Base-by-base conservation (phyloP, 768 basidiomycete species). In the Amanita exitialis region DNA sequence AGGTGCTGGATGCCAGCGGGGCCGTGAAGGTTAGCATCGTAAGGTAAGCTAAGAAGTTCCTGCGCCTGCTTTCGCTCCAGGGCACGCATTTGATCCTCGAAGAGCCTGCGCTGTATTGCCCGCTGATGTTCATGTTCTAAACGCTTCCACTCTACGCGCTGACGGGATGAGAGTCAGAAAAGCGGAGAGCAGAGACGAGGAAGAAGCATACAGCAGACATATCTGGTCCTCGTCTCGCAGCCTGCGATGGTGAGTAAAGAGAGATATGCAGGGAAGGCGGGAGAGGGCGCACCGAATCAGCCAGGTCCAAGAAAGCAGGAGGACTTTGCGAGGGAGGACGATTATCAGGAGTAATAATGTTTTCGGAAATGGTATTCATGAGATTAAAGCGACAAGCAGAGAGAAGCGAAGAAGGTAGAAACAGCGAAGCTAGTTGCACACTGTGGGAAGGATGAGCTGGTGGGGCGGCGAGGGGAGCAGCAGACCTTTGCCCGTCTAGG, bases 1-100 rank as follows among this genome's bases (percentile, higher is more conserved):
- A 92, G 66, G 59, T 90, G 86, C 61, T 86, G 83, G 21, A 84
- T 67, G 45, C 74, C 70, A 4, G 71, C 68, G 52, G 72, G 72
- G 38, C 70, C 69, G 44, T 69, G 56, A 41, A 62, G 61, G 54
- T 69, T 69, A n/a, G 76, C 56, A 54, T 86, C 84, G 62, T 77
- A 79, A 32, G 86, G 86, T 58, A 90, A 76, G 57, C 66, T 78
- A 60, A 93, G 80, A 35, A 92, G 76, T 63, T 92, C 89, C 57
- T 87, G 84, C 10, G 82, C 83, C 68, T 98, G 94, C 65, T 91
- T 84, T 56, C 86, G 84, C 69, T 97, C 93, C 56, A 98, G 78
- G 49, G 77, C 82, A 50, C 86, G 85, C 94, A 96, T 96, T 69
- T 96, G 92, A 60, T 95, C 90, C 68, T 98, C 94, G 66, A 97